Conservation (phyloP, 495 filamentous ascomycete species). For the Neurospora sp. region DNA sequence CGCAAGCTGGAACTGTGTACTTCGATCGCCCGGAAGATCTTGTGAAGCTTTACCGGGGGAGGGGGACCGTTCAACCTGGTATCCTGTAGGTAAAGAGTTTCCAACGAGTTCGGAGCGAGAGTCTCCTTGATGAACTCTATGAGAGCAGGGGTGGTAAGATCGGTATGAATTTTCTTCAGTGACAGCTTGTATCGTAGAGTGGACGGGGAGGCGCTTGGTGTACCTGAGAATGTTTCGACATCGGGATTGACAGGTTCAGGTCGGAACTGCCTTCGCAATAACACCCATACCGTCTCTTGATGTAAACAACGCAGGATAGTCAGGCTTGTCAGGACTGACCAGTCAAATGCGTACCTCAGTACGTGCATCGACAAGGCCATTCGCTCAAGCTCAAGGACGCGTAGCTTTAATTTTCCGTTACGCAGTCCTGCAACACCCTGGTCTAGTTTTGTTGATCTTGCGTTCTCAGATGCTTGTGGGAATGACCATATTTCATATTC, state of each 20-base stretch:
- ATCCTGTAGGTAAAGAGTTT: slow-evolving; percentile 80
- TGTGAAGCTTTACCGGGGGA: slow-evolving; percentile 53
- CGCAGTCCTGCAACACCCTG: slow-evolving; percentile 13
- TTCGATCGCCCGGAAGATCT: slow-evolving; percentile 65
- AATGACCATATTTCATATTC: too few relatives aligned
- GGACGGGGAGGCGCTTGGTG: slow-evolving; percentile 3
- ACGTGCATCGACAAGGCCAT: slow-evolving; percentile 61
- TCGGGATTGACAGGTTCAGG: slow-evolving; percentile 36
- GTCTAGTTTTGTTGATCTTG: background rate
- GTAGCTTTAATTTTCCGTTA: slow-evolving; percentile 53
- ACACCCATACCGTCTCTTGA: slow-evolving; percentile 74
- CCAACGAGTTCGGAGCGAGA: slow-evolving; percentile 73
- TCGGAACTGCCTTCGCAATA: slow-evolving; percentile 60
- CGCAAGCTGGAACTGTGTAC: slow-evolving; percentile 63
- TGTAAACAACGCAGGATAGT: slow-evolving; percentile 73
- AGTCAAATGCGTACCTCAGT: slow-evolving; percentile 65
- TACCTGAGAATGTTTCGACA: slow-evolving; percentile 14
- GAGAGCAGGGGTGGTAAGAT: slow-evolving; percentile 66
- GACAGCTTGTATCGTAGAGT: slow-evolving; percentile 56
- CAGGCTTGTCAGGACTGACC: slow-evolving; percentile 63
- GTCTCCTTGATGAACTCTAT: slow-evolving; percentile 78
- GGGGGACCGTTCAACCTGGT: slow-evolving; percentile 39
- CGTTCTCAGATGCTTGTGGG: background rate
- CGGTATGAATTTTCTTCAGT: slow-evolving; percentile 74
- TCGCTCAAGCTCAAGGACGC: slow-evolving; percentile 76